Evolutionary conservation across 1,284 basidiomycete species (phyloP).

Genomic region (Leccinum brunneo-olivaceum): DNA sequence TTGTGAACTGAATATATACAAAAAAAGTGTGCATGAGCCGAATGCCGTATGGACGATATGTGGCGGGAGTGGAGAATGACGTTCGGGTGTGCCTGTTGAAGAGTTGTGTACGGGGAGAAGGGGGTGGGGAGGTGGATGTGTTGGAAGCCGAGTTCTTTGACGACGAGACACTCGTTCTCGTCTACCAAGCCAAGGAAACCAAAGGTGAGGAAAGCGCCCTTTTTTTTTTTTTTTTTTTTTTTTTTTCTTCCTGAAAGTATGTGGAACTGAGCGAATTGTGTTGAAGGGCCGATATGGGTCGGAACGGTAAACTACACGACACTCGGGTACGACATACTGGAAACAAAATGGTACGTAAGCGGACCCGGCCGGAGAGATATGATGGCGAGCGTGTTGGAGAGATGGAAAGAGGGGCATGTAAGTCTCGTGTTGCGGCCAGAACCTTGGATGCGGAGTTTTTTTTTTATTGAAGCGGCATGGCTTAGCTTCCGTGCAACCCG

Average conservation of each 20-base stretch:
- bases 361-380: slow-evolving; percentile 53
- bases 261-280: slow-evolving; percentile 23
- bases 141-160: slow-evolving; percentile 72
- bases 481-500: slow-evolving; percentile 42
- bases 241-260: too few relatives aligned
- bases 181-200: slow-evolving; percentile 39
- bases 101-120: slow-evolving; percentile 38
- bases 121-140: slow-evolving; percentile 38
- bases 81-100: slow-evolving; percentile 47
- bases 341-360: slow-evolving; percentile 44
- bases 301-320: slow-evolving; percentile 53
- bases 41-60: slow-evolving; percentile 40
- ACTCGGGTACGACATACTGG: slow-evolving; percentile 50
- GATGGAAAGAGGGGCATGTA: slow-evolving; percentile 50
- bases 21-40: slow-evolving; percentile 49
- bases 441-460: slow-evolving; percentile 29
- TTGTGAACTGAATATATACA: slow-evolving; percentile 32
- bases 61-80: slow-evolving; percentile 31
- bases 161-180: slow-evolving; percentile 57
- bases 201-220: slow-evolving; percentile 39
- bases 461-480: slow-evolving; percentile 29
- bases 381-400: slow-evolving; percentile 48
- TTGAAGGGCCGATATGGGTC: slow-evolving; percentile 45
- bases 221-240: too few relatives aligned
- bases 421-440: slow-evolving; percentile 31